phyloP scores from a whole-genome alignment of 106 monocot species.

The Dendrobium chrysotoxum region DNA sequence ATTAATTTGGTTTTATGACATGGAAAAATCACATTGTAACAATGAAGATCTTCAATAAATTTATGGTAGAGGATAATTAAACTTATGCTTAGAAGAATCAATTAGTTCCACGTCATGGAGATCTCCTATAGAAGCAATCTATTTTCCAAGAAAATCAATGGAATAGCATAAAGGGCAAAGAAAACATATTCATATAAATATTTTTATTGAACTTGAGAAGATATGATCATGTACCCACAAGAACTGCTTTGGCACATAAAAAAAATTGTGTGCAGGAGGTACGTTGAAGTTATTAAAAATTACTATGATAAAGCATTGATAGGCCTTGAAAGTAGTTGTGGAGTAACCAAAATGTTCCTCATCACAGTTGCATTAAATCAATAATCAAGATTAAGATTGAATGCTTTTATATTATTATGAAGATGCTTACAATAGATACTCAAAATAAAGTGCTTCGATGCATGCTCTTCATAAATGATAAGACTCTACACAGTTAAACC shows the following conservation, averaged over 20 bases:
- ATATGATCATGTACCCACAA: not conserved
- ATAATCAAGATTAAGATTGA: not conserved
- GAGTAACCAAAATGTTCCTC: not conserved
- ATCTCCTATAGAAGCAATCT: not conserved
- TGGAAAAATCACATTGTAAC: too few species aligned
- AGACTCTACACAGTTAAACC: not conserved
- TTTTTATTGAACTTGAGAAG: not conserved
- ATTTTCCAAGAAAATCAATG: not conserved
- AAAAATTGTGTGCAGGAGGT: not conserved
- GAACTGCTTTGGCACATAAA: not conserved
- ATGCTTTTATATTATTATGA: not conserved
- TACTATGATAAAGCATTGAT: not conserved
- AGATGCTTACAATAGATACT: not conserved
- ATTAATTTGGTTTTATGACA: too few species aligned
- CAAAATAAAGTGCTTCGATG: not conserved
- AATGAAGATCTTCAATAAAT: too few species aligned
- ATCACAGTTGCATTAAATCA: not conserved
- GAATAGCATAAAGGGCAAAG: not conserved
- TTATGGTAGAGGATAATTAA: too few species aligned
- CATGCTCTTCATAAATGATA: not conserved
- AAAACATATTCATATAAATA: not conserved
- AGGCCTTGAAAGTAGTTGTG: not conserved
- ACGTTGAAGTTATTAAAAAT: not conserved
- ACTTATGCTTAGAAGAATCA: too few species aligned
- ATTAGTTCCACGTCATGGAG: not conserved